Evolutionary conservation across 495 filamentous ascomycete genomes (phyloP).

Genomic region (Bacidia gigantensis): DNA sequence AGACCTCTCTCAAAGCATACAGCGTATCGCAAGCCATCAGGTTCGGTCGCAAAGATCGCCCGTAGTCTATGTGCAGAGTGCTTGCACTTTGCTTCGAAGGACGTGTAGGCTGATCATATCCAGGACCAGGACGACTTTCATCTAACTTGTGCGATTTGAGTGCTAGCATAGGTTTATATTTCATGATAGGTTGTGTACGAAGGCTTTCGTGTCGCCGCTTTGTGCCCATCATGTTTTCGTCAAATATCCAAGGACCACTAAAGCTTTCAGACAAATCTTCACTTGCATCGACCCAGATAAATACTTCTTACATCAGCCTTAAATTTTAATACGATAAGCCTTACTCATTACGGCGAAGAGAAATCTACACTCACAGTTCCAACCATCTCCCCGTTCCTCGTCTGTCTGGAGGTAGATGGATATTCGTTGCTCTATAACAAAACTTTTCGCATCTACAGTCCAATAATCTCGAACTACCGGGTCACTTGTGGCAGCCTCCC

Average conservation of each 20-base stretch:
- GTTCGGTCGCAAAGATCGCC: constrained; percentile 8
- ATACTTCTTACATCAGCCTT: background rate
- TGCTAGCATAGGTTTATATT: too few species aligned
- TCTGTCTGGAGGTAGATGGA: background rate
- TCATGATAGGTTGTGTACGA: too few species aligned
- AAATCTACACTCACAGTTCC: too few species aligned
- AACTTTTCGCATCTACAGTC: background rate
- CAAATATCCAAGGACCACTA: background rate
- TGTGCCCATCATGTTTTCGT: background rate
- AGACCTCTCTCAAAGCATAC: constrained; percentile 20
- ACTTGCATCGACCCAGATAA: background rate
- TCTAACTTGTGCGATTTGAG: too few species aligned
- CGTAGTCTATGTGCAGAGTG: constrained; percentile 14
- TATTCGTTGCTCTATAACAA: background rate
- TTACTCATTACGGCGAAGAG: background rate
- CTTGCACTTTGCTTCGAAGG: constrained; percentile 4
- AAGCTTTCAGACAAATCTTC: background rate
- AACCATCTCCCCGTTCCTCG: background rate
- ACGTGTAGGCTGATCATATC: background rate
- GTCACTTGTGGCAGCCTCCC: background rate
- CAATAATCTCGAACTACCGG: background rate
- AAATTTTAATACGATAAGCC: background rate
- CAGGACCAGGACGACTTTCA: too few species aligned
- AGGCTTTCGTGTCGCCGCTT: too few species aligned
- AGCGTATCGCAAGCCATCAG: constrained; percentile 16